Evolutionary conservation across 257 asterid genomes (phyloP).

Genomic region (Gentiana dahurica): DNA sequence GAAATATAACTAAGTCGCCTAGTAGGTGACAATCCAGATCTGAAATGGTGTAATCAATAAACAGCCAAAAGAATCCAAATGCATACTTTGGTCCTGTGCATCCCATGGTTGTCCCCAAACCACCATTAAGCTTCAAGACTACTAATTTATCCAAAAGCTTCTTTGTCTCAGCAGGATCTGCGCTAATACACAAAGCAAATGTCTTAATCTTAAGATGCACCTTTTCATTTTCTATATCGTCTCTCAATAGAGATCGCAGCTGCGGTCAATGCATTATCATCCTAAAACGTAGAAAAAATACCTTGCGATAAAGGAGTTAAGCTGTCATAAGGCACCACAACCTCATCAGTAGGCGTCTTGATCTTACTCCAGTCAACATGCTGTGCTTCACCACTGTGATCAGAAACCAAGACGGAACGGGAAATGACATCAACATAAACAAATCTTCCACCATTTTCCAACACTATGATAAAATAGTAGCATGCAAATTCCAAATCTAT

Average conservation of each 20-base stretch:
- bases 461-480: not conserved
- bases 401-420: constrained; percentile 5
- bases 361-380: constrained; percentile 40
- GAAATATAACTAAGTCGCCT: not conserved
- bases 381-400: constrained; percentile 32
- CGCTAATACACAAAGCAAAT: constrained; percentile 8
- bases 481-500: not conserved
- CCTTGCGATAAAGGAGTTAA: constrained; percentile 79
- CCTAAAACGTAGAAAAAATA: constrained; percentile 10
- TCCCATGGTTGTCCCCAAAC: constrained; percentile 99
- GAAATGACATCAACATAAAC: not conserved
- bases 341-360: constrained; percentile 38
- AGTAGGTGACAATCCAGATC: not conserved
- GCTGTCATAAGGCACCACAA: constrained; percentile 76
- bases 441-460: not conserved
- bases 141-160: constrained; percentile 86
- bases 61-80: not conserved
- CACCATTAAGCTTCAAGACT: constrained; percentile 96
- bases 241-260: too few species aligned
- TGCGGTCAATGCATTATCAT: not conserved
- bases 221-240: too few species aligned
- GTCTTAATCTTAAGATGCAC: too few species aligned
- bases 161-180: constrained; percentile 66
- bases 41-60: not conserved
- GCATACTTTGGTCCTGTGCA: constrained; percentile 98